phyloP scores from a whole-genome alignment of 179 eudicot genomes.

The Patellifolia procumbens region DNA sequence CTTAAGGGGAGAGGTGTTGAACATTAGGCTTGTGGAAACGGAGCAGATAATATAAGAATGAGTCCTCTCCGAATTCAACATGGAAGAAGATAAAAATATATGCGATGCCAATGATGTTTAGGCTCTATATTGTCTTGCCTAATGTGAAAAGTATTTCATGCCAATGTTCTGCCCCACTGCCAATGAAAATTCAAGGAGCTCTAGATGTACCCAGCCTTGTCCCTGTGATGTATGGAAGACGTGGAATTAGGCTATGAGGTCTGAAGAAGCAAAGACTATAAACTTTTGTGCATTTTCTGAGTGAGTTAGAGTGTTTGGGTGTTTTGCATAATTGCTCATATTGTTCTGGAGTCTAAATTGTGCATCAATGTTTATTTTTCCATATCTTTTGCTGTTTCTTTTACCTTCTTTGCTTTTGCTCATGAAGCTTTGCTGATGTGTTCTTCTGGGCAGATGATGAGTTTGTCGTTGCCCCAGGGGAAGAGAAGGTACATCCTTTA shows the following conservation, averaged over 20 bases:
- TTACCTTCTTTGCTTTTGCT: background rate
- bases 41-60: background rate
- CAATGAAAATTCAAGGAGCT: too few species aligned
- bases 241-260: slow-evolving; percentile 1
- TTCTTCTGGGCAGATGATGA: slow-evolving; percentile 80
- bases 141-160: background rate
- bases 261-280: background rate
- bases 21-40: background rate
- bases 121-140: background rate
- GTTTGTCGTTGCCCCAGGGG: slow-evolving; percentile 61
- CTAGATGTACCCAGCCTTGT: background rate
- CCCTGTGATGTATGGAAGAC: background rate
- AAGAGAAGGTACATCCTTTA: slow-evolving; percentile 69
- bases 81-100: too few species aligned
- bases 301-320: background rate
- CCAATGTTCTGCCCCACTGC: background rate
- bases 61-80: background rate
- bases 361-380: background rate
- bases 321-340: background rate
- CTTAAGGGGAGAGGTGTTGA: background rate
- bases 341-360: background rate
- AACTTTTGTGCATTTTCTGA: background rate
- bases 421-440: slow-evolving; percentile 21
- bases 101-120: background rate
- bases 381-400: background rate